Base-by-base conservation (phyloP, 192 early-diverging fungal species). In the Dispira parvispora region DNA sequence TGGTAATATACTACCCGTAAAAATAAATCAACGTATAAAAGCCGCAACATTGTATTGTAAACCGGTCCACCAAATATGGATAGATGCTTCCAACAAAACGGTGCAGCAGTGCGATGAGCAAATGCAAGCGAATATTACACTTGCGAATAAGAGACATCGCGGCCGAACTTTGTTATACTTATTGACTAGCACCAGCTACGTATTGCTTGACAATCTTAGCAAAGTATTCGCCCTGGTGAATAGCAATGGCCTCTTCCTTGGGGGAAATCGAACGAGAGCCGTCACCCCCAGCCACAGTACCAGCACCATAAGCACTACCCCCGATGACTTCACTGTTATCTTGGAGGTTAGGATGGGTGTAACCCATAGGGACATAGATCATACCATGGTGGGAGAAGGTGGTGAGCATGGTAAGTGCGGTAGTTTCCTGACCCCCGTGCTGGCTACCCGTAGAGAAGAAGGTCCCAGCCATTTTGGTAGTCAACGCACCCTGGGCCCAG, bases 341-440 rank as follows among this genome's bases (percentile, higher is more conserved):
- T 53, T 71, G 73, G 25, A 86, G 53, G 52, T 81, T 21, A 0
- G 71, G 25, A 62, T 77, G 44, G 2, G 63, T 26, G 63, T 71
- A 81, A 14, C 86, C 86, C 52, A 89, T 64, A 2, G 90, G 90
- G 42, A 89, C 84, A 64, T 76, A 92, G 46, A 80, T 73, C 50
- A 92, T 80, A 26, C 90, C 90, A 67, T 88, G 88, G 75, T 90
- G 88, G 6, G 78, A 82, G 45, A 88, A 74, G 66, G 80, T 76
- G 0, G 86, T 75, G 21, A 90, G 60, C 47, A 88, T 72, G 32
- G 79, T 80, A 9, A 84, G 62, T 23, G 81, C 79, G 2, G 86
- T 88, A 27, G 76, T 78, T 67, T 92, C 88, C 73, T 88, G 86
- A 23, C 89, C 89, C 56, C 88, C 88, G 66, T 85, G 81, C 73